These are phyloP conservation scores for Aspergillus sp. DNA, from an alignment of 2,329 filamentous ascomycete genomes.

Conservation along the genomic window DNA sequence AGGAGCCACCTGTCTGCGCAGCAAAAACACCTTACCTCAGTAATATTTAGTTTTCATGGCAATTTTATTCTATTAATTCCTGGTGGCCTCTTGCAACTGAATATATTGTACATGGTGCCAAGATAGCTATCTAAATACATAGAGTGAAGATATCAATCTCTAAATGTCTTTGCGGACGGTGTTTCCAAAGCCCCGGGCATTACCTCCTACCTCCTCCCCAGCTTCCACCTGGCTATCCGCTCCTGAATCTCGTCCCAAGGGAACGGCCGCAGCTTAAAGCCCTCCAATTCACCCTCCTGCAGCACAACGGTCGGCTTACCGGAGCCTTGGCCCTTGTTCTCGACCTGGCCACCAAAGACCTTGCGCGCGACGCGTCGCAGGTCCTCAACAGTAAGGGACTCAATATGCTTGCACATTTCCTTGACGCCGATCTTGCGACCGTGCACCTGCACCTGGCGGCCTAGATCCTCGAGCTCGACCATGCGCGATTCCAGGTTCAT, in stretches of 20 bases:
- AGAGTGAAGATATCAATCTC: slow-evolving; percentile 1
- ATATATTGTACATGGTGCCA: slow-evolving; percentile 16
- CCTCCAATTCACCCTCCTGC: slow-evolving; percentile 81
- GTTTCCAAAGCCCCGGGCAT: no score
- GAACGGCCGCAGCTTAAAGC: slow-evolving; percentile 66
- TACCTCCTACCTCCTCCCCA: slow-evolving; percentile 60
- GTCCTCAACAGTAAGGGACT: slow-evolving; percentile 75
- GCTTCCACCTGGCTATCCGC: slow-evolving; percentile 76
- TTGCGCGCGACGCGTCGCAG: slow-evolving; percentile 75
- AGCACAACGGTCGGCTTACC: slow-evolving; percentile 92
- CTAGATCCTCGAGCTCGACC: slow-evolving; percentile 96
- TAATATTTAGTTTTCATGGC: no score
- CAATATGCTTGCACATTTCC: slow-evolving; percentile 90
- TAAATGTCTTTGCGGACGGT: no score
- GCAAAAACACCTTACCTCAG: no score
- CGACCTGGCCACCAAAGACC: slow-evolving; percentile 74
- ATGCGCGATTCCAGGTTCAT: slow-evolving; percentile 98
- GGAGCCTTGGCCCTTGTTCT: slow-evolving; percentile 74
- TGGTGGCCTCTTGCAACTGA: background rate
- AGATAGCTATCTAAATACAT: slow-evolving; percentile 22
- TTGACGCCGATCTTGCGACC: slow-evolving; percentile 85
- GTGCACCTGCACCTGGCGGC: slow-evolving; percentile 94
- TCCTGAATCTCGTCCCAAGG: slow-evolving; percentile 89
- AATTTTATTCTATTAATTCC: no score
- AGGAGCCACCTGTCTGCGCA: background rate